Base-by-base conservation (phyloP, 164 flowering plant genomes). In the Umbilicus rupestris region DNA sequence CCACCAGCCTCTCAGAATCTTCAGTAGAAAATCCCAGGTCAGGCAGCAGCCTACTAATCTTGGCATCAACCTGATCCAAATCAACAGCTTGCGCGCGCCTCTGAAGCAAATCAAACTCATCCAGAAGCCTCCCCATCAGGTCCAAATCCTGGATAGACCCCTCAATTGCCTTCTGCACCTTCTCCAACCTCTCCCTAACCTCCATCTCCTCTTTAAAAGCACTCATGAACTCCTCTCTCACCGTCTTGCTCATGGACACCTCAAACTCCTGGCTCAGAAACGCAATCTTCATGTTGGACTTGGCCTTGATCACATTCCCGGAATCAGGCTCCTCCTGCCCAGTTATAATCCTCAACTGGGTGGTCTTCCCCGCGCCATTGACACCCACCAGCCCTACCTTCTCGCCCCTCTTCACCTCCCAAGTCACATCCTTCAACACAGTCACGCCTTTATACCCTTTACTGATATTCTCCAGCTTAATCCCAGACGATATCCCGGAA, bases 371-470 rank as follows among this genome's bases (percentile, higher is more conserved):
- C 0, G 97, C 97, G 1, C 99, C 99, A 74, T 95, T 95, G 3
- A 95, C 96, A 14, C 99, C 99, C 0, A 95, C 99, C 50, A 95
- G 74, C 1, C 99, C 99, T 3, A 95, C 97, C 62, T 95, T 95
- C 69, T 95, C 96, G 12, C 97, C 92, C 39, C 84, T 92, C 67
- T 95, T 95, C 76, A 95, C 99, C 65, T 92, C 99, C 99, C 99
- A 95, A 33, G 71, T 87, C 68, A 95, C 90, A 67, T 92, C 78
- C 63, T 83, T 88, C 79, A 95, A 70, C 52, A 95, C 86, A 28
- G 97, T 88, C 64, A 80, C 87, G 1, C 97, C 97, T 74, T 90
- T 87, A 68, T 82, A 95, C 63, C 80, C 78, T 74, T 95, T 92
- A 63, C 81, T 90, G 7, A 95, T 78, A 68, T 89, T 89, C 68